Evolutionary conservation across 768 basidiomycete genomes (phyloP).

Genomic region (Arthromyces matolae): DNA sequence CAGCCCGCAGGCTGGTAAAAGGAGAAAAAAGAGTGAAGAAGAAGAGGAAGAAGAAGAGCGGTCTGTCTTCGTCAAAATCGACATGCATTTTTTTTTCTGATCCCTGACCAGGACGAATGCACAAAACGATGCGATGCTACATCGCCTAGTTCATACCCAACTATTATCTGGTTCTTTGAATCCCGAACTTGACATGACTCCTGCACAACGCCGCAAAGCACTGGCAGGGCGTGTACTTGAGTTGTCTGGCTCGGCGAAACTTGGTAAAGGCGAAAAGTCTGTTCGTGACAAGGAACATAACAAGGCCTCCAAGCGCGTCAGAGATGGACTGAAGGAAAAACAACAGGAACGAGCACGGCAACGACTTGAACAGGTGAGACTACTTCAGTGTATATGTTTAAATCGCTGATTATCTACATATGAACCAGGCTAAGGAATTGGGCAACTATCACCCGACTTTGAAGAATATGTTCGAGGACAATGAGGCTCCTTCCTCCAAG

Average conservation of each 20-base stretch:
- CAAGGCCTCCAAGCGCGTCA: conserved; percentile 66
- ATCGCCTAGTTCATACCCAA: conserved; percentile 76
- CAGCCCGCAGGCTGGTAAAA: conserved; percentile 13
- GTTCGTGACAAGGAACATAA: conserved; percentile 63
- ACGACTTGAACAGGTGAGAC: conserved; percentile 64
- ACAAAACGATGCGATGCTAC: conserved; percentile 76
- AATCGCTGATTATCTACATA: too few relatives aligned
- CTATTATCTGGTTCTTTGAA: conserved; percentile 72
- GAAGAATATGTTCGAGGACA: conserved; percentile 58
- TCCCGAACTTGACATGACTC: conserved; percentile 54
- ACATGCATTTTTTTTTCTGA: neutral
- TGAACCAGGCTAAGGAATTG: conserved; percentile 67
- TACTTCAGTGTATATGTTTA: neutral
- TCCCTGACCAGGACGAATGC: conserved; percentile 54
- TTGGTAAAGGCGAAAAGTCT: conserved; percentile 70
- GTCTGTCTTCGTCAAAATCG: too few relatives aligned
- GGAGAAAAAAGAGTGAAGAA: conserved; percentile 25
- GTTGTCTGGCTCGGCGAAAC: conserved; percentile 58
- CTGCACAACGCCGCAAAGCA: conserved; percentile 70
- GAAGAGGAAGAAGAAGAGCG: conserved; percentile 54
- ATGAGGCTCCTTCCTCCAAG: conserved; percentile 26
- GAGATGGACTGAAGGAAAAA: conserved; percentile 66
- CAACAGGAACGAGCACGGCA: conserved; percentile 51
- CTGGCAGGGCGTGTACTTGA: conserved; percentile 77
- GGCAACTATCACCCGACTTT: conserved; percentile 83